Evolutionary conservation across 768 basidiomycete species (phyloP), one percentile per base, ranked within the genome.

Genomic region (Podaxis mareebaensis): DNA sequence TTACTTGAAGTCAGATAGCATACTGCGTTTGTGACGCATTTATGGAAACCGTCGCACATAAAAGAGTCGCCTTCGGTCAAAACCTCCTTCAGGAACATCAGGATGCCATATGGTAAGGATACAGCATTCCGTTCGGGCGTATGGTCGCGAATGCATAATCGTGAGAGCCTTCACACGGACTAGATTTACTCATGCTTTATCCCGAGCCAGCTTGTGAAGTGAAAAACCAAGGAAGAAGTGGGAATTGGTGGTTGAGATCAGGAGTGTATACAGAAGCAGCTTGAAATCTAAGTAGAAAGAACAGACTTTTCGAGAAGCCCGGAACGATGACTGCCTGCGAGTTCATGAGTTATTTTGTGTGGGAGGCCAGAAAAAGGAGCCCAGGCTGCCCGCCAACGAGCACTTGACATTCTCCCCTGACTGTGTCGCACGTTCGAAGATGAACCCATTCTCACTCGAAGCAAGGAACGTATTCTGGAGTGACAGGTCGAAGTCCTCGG

Each of bases 381-480:
- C 61, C 3, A 62, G 30, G 13, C 61, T 62, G 3, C 61, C 53
- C 3, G 53, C 0, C 36, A 62, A 26, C 15, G 54, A 62, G 39
- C 61, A 62, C 20, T 62, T 62, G 15, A 49, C 48, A 38, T 55
- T 55, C 13, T 55, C 61, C n/a, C 53, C 53, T 36, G 22, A 17
- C 1, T 39, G 44, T n/a, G 39, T 22, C 3, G 13, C 53, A 49
- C 54, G 42, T n/a, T 51, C 61, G 22, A 80, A 67, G 17, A 83
- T 66, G 64, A 85, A 81, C 8, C 85, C 85, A 60, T 85, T 84
- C 69, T 86, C 86, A 58, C 83, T 86, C 11, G 77, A 76, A 2
- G 77, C 81, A n/a, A 82, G 55, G 52, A 87, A 86, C 0, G 67
- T 66, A 20, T 76, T 67, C 0, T 69, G 61, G 13, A 77, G 44